Percentiles rank a stretch among this genome's conserved stretches.
These are phyloP conservation scores for Penicillium hordei DNA, from an alignment of 2,329 filamentous ascomycete genomes.

Conservation along the genomic window DNA sequence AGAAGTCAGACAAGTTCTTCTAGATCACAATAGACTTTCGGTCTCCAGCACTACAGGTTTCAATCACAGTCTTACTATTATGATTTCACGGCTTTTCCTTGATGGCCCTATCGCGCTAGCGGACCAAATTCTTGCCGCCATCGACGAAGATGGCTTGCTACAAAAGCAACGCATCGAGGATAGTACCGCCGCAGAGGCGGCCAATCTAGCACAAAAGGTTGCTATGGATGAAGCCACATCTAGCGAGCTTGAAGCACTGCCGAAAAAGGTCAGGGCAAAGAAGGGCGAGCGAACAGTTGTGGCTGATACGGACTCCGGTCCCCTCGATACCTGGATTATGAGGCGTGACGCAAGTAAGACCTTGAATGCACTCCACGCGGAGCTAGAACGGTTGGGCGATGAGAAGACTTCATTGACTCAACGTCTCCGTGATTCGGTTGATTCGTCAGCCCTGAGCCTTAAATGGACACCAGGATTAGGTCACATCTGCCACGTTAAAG, in stretches of 20 bases:
- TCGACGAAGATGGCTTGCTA: conserved; percentile 89
- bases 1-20: conserved; percentile 54
- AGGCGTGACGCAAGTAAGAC: conserved; percentile 63
- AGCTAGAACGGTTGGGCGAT: conserved; percentile 59
- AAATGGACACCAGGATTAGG: conserved; percentile 85
- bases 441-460: conserved; percentile 67
- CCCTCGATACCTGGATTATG: conserved; percentile 63
- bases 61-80: conserved; percentile 27
- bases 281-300: conserved; percentile 27
- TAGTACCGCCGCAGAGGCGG: conserved; percentile 67
- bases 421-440: conserved; percentile 61
- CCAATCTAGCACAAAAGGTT: conserved; percentile 71
- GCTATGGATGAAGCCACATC: conserved; percentile 64
- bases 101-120: conserved; percentile 68
- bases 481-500: conserved; percentile 87
- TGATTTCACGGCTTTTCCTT: conserved; percentile 48
- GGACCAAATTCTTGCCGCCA: conserved; percentile 68
- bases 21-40: conserved; percentile 16
- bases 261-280: conserved; percentile 49
- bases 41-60: conserved; percentile 8
- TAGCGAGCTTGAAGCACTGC: conserved; percentile 56
- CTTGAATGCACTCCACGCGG: conserved; percentile 66
- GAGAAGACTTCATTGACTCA: conserved; percentile 63
- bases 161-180: conserved; percentile 77
- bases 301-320: conserved; percentile 38